phyloP scores from a whole-genome alignment of 148 eudicot genomes.

The Silene latifolia region DNA sequence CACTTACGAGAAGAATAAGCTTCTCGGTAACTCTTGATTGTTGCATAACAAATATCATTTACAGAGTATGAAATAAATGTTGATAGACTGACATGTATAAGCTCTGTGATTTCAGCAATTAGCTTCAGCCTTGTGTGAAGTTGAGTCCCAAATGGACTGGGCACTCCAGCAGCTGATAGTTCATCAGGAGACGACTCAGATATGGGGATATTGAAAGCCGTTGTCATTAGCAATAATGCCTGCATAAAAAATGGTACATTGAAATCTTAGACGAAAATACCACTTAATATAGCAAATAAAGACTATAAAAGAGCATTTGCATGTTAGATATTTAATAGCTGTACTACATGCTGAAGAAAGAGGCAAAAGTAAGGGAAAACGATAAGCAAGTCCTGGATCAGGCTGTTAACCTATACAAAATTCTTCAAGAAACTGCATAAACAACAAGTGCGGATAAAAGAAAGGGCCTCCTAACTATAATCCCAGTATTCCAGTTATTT shows the following conservation, averaged over 20 bases:
- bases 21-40: neutral
- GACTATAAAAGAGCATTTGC: neutral
- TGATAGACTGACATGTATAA: constrained; percentile 64
- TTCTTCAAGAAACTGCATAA: constrained; percentile 6
- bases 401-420: constrained; percentile 4
- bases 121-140: constrained; percentile 59
- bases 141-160: constrained; percentile 39
- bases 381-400: constrained; percentile 11
- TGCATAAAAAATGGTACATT: constrained; percentile 24
- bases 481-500: constrained; percentile 11
- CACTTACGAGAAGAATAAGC: neutral
- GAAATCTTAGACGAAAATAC: neutral
- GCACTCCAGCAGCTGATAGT: constrained; percentile 17
- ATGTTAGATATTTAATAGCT: neutral
- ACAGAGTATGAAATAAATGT: neutral
- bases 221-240: constrained; percentile 76
- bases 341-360: neutral
- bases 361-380: neutral
- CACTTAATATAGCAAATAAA: neutral
- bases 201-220: constrained; percentile 50
- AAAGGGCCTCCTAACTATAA: constrained; percentile 8
- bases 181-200: constrained; percentile 30
- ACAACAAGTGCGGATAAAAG: constrained; percentile 5
- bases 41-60: neutral
- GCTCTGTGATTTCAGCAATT: constrained; percentile 79